A percentile compares a stretch with the other conserved stretches of the same genome.
These are phyloP conservation scores for Solanum sejunctum DNA, from an alignment of 257 asterid genomes.

Conservation along the genomic window DNA sequence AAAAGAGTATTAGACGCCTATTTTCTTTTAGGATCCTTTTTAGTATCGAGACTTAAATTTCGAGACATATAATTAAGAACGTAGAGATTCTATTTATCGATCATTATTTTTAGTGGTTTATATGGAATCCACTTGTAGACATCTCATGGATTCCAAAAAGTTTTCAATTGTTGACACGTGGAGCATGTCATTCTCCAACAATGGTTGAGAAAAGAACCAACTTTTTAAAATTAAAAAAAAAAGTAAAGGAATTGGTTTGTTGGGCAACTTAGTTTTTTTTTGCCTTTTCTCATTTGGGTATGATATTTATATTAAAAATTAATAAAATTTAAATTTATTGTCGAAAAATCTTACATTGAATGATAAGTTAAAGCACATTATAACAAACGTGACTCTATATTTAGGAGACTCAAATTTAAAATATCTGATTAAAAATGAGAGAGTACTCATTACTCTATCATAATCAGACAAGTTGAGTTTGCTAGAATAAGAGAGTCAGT, in stretches of 20 bases:
- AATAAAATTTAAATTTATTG: too few species aligned
- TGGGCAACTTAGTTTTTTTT: background rate
- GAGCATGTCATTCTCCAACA: background rate
- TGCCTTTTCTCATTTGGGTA: too few species aligned
- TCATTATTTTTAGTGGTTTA: background rate
- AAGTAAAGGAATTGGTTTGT: background rate
- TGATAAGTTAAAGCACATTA: too few species aligned
- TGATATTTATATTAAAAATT: too few species aligned
- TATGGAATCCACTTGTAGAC: background rate
- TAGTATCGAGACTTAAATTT: background rate
- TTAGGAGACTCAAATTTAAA: too few species aligned
- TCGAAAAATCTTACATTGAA: too few species aligned
- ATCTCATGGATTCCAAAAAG: background rate
- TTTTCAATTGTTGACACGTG: background rate
- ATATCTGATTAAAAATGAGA: too few species aligned
- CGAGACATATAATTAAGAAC: background rate
- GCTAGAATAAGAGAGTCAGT: background rate
- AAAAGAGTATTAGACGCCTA: background rate
- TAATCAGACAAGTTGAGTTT: background rate
- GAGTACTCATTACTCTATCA: too few species aligned
- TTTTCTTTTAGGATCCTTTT: fast-evolving
- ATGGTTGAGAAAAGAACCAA: background rate
- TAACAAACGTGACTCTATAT: too few species aligned
- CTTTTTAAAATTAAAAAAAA: background rate
- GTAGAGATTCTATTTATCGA: background rate